phyloP scores from a whole-genome alignment of 2,329 filamentous ascomycete genomes.

The Aspergillus fructus region DNA sequence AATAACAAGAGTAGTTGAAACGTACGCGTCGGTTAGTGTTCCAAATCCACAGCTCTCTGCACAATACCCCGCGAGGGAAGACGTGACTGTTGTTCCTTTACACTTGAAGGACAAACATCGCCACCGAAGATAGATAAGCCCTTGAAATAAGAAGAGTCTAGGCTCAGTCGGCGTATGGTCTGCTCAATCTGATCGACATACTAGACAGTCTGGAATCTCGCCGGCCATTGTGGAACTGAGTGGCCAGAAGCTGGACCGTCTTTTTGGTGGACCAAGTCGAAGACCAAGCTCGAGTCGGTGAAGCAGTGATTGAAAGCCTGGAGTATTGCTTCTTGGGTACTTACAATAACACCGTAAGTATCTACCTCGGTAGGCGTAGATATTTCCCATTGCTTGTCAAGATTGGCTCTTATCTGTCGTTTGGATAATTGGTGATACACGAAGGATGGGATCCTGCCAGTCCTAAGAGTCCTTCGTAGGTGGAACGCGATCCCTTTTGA shows the following conservation, averaged over 20 bases:
- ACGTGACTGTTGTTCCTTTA: neutral
- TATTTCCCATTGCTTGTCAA: neutral
- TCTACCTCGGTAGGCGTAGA: neutral
- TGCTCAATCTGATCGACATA: slow-evolving; percentile 1
- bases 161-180: neutral
- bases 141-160: slow-evolving; percentile 2
- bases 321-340: neutral
- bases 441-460: neutral
- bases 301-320: neutral
- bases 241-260: neutral
- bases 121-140: neutral
- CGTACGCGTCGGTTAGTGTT: neutral
- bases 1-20: neutral
- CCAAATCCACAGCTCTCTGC: neutral
- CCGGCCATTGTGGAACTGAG: neutral
- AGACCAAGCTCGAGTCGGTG: neutral
- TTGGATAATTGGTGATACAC: neutral
- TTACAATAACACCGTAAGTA: neutral
- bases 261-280: neutral
- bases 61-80: neutral
- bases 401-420: neutral
- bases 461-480: neutral
- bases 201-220: neutral
- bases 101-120: neutral
- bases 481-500: neutral